These are phyloP conservation scores for Inonotus obliquus DNA, from an alignment of 1,284 basidiomycete genomes.

Conservation along the genomic window DNA sequence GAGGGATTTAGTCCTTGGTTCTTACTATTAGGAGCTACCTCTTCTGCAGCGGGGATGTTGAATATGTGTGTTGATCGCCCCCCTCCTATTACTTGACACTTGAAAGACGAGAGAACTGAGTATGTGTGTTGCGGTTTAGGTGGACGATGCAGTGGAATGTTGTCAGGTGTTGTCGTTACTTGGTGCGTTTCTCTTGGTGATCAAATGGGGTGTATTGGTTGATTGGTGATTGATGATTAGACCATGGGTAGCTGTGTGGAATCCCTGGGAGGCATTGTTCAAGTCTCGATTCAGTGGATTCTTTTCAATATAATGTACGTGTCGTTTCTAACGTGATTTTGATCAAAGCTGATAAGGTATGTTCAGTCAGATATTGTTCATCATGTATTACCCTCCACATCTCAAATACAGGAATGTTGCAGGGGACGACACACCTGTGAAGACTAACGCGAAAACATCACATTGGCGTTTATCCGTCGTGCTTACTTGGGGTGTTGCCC, in stretches of 20 bases:
- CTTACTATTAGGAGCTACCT: conserved; percentile 88
- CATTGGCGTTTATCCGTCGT: conserved; percentile 77
- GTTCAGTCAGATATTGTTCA: conserved; percentile 81
- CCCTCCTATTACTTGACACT: too few species aligned
- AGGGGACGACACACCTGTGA: conserved; percentile 42
- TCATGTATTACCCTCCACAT: conserved; percentile 86
- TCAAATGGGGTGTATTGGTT: neutral
- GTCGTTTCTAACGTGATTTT: conserved; percentile 8
- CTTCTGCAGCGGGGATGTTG: conserved; percentile 73
- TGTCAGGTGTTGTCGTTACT: conserved; percentile 74
- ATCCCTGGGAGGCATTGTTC: conserved; percentile 78
- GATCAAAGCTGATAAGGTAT: neutral
- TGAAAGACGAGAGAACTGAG: neutral
- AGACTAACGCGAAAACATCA: conserved; percentile 46
- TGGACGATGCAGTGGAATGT: conserved; percentile 87
- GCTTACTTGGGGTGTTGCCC: conserved; percentile 65
- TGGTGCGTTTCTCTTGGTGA: conserved; percentile 48
- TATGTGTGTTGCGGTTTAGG: conserved; percentile 41
- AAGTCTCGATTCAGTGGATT: conserved; percentile 83
- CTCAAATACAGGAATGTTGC: conserved; percentile 62
- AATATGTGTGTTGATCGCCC: conserved; percentile 81
- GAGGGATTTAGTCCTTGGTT: conserved; percentile 93
- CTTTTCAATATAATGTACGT: conserved; percentile 83
- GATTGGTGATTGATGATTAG: conserved; percentile 41
- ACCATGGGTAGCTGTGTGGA: conserved; percentile 74